Evolutionary conservation across 306 rosid species (phyloP).

Genomic region (Potentilla sterilis): DNA sequence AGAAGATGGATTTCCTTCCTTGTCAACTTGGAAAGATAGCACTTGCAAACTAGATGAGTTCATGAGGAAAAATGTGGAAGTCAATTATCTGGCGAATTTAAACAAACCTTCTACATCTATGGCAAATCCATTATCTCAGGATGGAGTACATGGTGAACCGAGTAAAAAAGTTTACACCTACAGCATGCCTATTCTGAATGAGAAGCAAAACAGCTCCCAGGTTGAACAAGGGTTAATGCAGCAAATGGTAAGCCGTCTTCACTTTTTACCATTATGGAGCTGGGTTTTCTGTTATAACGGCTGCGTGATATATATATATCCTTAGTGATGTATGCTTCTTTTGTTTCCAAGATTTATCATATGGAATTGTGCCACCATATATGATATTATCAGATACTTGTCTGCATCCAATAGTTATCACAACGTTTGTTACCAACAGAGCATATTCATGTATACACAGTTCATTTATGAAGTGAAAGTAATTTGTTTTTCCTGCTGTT

Average conservation of each 20-base stretch:
- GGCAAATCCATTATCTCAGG: slow-evolving; percentile 37
- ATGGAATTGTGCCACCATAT: neutral
- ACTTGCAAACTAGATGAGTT: slow-evolving; percentile 45
- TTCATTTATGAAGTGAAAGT: neutral
- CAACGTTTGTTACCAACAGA: neutral
- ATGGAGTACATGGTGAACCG: slow-evolving; percentile 41
- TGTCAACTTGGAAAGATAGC: slow-evolving; percentile 50
- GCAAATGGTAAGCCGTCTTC: slow-evolving; percentile 36
- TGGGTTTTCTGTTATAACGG: slow-evolving; percentile 2
- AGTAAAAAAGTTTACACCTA: slow-evolving; percentile 31
- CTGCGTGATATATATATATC: neutral
- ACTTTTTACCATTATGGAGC: slow-evolving; percentile 9
- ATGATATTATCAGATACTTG: slow-evolving; percentile 1
- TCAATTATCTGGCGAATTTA: slow-evolving; percentile 43
- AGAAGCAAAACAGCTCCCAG: slow-evolving; percentile 33
- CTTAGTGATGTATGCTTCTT: neutral
- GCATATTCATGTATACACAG: neutral
- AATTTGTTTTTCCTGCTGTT: neutral
- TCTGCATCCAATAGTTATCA: slow-evolving; percentile 1
- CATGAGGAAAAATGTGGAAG: slow-evolving; percentile 45
- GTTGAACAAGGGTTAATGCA: slow-evolving; percentile 39
- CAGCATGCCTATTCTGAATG: slow-evolving; percentile 34
- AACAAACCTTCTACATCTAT: slow-evolving; percentile 39
- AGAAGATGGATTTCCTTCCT: slow-evolving; percentile 43
- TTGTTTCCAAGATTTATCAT: neutral